phyloP scores from a whole-genome alignment of 2,329 filamentous ascomycete genomes.

The Aspergillus intermedius region DNA sequence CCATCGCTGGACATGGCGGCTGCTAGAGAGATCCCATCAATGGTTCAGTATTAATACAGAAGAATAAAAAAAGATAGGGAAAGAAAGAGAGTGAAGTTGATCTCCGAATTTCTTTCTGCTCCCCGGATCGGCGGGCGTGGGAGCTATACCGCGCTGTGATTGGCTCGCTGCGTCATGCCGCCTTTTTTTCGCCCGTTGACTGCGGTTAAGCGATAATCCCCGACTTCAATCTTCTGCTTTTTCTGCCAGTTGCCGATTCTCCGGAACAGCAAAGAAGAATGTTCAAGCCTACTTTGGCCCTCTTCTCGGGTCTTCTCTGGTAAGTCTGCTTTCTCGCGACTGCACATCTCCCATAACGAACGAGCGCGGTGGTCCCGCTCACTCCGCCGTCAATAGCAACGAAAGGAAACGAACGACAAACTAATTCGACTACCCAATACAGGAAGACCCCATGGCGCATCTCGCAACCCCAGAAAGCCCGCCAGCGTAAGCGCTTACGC shows the following conservation, averaged over 20 bases:
- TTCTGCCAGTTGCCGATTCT: neutral
- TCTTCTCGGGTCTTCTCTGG: constrained; percentile 79
- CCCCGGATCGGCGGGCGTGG: constrained; percentile 10
- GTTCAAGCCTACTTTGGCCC: constrained; percentile 74
- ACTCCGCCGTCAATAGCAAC: neutral
- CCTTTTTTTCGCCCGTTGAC: constrained; percentile 11
- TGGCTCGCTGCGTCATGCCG: constrained; percentile 14
- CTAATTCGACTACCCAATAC: constrained; percentile 1
- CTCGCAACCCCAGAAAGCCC: constrained; percentile 81
- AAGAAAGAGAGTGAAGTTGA: neutral
- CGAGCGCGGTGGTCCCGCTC: constrained; percentile 10
- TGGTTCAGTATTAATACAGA: constrained; percentile 2
- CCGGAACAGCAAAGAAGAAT: constrained; percentile 45
- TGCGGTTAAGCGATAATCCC: no score
- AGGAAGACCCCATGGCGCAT: constrained; percentile 97
- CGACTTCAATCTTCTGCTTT: no score
- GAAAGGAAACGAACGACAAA: neutral
- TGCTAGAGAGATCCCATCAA: constrained; percentile 17
- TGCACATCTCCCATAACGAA: neutral
- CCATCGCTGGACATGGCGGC: constrained; percentile 23
- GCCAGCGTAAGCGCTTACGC: constrained; percentile 74
- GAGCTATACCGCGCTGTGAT: constrained; percentile 8
- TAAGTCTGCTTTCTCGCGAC: constrained; percentile 32
- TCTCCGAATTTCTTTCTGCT: neutral
- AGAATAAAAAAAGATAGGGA: neutral